Conservation (phyloP, 768 basidiomycete genomes). For the Boletus rufocinnamomeus region DNA sequence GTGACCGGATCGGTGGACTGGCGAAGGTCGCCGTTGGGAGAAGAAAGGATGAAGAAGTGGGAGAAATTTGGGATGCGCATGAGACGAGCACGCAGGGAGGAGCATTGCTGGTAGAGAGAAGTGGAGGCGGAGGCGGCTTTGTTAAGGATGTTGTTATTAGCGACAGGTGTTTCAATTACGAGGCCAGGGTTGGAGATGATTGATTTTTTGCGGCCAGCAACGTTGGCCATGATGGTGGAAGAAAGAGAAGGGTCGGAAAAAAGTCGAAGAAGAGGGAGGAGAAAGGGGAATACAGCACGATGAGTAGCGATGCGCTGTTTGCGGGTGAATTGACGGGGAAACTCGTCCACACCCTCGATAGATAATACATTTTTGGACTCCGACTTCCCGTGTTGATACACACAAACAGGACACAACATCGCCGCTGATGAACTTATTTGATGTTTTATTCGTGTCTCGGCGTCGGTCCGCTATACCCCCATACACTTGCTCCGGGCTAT, state of each 20-base stretch:
- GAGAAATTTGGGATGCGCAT: constrained; percentile 76
- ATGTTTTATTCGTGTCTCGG: not conserved
- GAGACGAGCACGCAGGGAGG: constrained; percentile 71
- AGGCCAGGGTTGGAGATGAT: constrained; percentile 64
- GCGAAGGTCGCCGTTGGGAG: constrained; percentile 56
- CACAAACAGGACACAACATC: constrained; percentile 30
- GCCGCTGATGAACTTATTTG: not conserved
- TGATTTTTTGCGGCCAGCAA: constrained; percentile 79
- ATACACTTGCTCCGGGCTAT: not conserved
- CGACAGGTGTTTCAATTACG: constrained; percentile 72
- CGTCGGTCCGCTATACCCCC: not conserved
- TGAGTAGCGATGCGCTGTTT: constrained; percentile 8
- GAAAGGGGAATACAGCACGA: not conserved
- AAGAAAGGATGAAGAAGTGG: constrained; percentile 65
- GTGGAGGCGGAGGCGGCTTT: constrained; percentile 85
- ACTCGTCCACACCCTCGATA: constrained; percentile 14
- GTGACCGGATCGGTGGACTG: constrained; percentile 91
- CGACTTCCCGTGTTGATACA: constrained; percentile 30
- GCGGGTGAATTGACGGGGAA: constrained; percentile 17
- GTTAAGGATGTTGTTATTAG: constrained; percentile 86
- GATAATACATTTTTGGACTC: constrained; percentile 37
- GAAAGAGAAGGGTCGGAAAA: constrained; percentile 4
- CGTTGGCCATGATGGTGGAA: constrained; percentile 47
- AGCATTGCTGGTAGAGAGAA: constrained; percentile 92
- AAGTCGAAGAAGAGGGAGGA: not conserved